Evolutionary conservation across 176 grass and related monocot genomes (phyloP).

Genomic region (Oryza rufipogon): DNA sequence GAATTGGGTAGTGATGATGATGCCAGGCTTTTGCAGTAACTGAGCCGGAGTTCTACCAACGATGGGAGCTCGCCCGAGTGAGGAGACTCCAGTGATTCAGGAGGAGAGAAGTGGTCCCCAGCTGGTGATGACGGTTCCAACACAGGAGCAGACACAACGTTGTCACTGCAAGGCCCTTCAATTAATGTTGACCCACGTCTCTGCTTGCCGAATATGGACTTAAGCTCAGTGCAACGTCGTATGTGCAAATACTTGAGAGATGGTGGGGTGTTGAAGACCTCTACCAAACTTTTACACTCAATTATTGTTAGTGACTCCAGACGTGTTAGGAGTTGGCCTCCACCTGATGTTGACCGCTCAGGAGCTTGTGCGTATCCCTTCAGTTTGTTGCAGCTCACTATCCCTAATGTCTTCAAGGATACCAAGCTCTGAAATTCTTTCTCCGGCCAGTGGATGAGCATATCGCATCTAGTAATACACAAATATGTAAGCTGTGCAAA

Average conservation of each 20-base stretch:
- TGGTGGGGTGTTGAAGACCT: not conserved
- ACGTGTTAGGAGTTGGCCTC: not conserved
- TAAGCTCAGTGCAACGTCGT: rapidly evolving
- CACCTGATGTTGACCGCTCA: not conserved
- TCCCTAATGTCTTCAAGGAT: not conserved
- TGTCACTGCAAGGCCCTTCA: not conserved
- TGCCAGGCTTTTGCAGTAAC: not conserved
- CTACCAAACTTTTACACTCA: not conserved
- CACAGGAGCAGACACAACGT: not conserved
- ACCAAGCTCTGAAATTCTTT: not conserved
- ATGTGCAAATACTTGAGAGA: not conserved
- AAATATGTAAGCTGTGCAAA: not conserved
- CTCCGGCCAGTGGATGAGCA: not conserved
- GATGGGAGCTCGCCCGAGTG: not conserved
- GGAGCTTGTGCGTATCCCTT: not conserved
- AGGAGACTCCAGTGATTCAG: no score
- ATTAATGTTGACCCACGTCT: not conserved
- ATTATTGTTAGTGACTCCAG: rapidly evolving
- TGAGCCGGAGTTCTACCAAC: no score
- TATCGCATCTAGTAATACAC: rapidly evolving
- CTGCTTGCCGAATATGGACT: not conserved
- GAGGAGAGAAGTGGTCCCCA: no score
- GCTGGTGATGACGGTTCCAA: not conserved
- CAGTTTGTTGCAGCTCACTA: rapidly evolving
- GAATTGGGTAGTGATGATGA: not conserved